A percentile compares a stretch with the other conserved stretches of the same genome.
phyloP scores from a whole-genome alignment of 495 filamentous ascomycete genomes.

The Aspergillus taichungensis region DNA sequence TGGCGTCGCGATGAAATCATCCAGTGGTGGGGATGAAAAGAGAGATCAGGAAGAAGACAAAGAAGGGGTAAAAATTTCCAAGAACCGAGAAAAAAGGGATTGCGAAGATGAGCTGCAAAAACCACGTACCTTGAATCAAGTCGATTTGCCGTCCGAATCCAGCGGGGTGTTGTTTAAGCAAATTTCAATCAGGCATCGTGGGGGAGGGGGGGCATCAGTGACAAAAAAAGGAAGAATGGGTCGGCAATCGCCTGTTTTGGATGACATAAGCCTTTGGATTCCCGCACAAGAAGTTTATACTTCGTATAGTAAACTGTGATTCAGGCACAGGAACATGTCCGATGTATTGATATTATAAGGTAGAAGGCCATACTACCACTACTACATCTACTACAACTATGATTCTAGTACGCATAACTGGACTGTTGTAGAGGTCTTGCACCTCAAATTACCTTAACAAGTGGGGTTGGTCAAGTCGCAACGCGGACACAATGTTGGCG shows the following conservation, averaged over 20 bases:
- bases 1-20: conserved; percentile 2
- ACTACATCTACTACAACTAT: neutral
- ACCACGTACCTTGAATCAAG: conserved; percentile 17
- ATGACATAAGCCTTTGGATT: conserved; percentile 19
- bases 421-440: too few relatives aligned
- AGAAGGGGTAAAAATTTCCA: neutral
- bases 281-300: neutral
- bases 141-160: conserved; percentile 29
- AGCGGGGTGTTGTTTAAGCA: conserved; percentile 21
- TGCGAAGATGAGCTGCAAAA: neutral
- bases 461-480: too few relatives aligned
- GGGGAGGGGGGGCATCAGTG: conserved; percentile 14
- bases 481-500: too few relatives aligned
- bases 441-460: too few relatives aligned
- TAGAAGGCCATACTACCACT: neutral
- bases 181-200: conserved; percentile 37
- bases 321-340: too few relatives aligned
- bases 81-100: neutral
- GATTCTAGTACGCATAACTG: too few relatives aligned
- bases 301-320: neutral
- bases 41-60: conserved; percentile 1
- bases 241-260: conserved; percentile 32
- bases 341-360: too few relatives aligned
- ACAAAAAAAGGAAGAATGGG: conserved; percentile 6
- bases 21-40: conserved; percentile 4